A percentile compares a stretch with the other conserved stretches of the same genome.
Conservation (phyloP, 1,139 yeast genomes). For the Saccharomyces hybrid region DNA sequence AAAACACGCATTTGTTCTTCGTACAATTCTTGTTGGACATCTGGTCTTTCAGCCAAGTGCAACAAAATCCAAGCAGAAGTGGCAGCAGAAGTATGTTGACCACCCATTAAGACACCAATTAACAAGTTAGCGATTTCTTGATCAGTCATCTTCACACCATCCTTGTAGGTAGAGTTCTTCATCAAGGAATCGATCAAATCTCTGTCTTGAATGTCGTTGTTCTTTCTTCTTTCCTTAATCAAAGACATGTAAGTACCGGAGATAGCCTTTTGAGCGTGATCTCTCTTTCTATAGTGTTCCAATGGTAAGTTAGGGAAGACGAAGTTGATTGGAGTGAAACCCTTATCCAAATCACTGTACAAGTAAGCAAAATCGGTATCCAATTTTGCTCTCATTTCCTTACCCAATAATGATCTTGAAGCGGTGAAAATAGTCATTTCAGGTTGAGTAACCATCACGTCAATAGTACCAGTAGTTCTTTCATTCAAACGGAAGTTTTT, state of each 20-base stretch:
- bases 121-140: slow-evolving; percentile 87
- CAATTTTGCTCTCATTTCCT: slow-evolving; percentile 78
- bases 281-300: slow-evolving; percentile 79
- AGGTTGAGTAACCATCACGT: slow-evolving; percentile 82
- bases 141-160: slow-evolving; percentile 90
- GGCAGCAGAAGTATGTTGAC: slow-evolving; percentile 96
- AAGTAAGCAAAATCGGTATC: slow-evolving; percentile 78
- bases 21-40: slow-evolving; percentile 71
- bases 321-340: slow-evolving; percentile 92
- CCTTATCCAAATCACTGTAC: slow-evolving; percentile 89
- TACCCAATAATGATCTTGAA: slow-evolving; percentile 82
- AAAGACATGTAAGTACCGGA: slow-evolving; percentile 73
- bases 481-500: slow-evolving; percentile 37
- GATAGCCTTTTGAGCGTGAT: slow-evolving; percentile 76
- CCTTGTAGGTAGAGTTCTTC: slow-evolving; percentile 78
- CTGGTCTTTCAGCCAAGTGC: slow-evolving; percentile 82
- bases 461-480: slow-evolving; percentile 44
- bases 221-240: slow-evolving; percentile 62
- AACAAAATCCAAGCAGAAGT: slow-evolving; percentile 93
- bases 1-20: slow-evolving; percentile 63
- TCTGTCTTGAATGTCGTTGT: slow-evolving; percentile 70
- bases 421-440: slow-evolving; percentile 97
- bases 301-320: slow-evolving; percentile 91
- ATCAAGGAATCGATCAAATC: slow-evolving; percentile 87
- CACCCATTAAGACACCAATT: slow-evolving; percentile 97